Conservation (phyloP, 1,284 basidiomycete species). For the Singerocomus rubriflavus region DNA sequence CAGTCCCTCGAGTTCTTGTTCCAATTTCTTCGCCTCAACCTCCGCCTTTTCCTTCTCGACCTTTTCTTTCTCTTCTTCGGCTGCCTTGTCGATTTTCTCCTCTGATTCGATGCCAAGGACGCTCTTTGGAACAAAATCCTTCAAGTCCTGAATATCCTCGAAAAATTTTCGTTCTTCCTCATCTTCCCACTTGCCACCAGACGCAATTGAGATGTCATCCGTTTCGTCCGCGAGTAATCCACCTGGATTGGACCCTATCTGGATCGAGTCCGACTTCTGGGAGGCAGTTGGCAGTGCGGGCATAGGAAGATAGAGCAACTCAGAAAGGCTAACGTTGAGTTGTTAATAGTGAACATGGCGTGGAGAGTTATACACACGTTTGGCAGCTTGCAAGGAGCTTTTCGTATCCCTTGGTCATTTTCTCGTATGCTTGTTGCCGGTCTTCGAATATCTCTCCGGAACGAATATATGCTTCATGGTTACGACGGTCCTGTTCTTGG, state of each 20-base stretch:
- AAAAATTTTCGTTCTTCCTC: constrained; percentile 96
- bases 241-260: constrained; percentile 58
- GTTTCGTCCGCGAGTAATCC: constrained; percentile 45
- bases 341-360: constrained; percentile 3
- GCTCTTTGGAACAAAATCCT: constrained; percentile 86
- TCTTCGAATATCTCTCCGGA: constrained; percentile 99
- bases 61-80: constrained; percentile 45
- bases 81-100: constrained; percentile 39
- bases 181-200: constrained; percentile 94
- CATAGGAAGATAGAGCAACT: constrained; percentile 78
- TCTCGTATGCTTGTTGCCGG: constrained; percentile 96
- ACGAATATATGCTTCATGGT: constrained; percentile 98
- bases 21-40: constrained; percentile 64
- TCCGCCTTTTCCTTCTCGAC: constrained; percentile 49
- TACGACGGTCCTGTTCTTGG: constrained; percentile 93
- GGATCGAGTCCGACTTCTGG: constrained; percentile 75
- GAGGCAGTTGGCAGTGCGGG: constrained; percentile 80
- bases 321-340: constrained; percentile 65
- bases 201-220: constrained; percentile 51
- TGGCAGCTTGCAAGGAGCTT: constrained; percentile 85
- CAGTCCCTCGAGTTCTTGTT: constrained; percentile 61
- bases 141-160: constrained; percentile 90
- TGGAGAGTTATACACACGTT: constrained; percentile 47
- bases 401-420: constrained; percentile 95
- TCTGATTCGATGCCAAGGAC: constrained; percentile 80